A percentile compares a stretch with the other conserved stretches of the same genome.
Evolutionary conservation across 352 stramenopile species (phyloP).

Genomic region (Phytophthora pinifolia): DNA sequence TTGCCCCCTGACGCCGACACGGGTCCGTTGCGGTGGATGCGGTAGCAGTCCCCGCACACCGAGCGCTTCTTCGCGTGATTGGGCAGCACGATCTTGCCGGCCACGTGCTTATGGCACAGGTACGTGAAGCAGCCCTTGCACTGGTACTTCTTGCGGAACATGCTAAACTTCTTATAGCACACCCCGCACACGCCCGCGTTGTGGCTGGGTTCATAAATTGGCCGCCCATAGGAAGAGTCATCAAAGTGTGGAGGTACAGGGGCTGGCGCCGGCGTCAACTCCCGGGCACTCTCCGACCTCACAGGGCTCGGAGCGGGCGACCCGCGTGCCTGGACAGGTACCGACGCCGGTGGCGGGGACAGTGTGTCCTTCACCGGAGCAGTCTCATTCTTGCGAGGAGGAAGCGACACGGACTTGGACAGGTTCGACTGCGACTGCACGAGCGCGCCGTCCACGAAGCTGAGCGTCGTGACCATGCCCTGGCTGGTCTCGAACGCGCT

Average conservation of each 20-base stretch:
- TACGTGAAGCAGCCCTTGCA: constrained; percentile 81
- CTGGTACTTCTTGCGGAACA: constrained; percentile 88
- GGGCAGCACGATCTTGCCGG: constrained; percentile 61
- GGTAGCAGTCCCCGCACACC: constrained; percentile 77
- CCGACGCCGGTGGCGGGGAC: constrained; percentile 19
- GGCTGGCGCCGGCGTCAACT: constrained; percentile 2
- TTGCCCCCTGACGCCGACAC: constrained; percentile 32
- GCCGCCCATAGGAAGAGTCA: constrained; percentile 28
- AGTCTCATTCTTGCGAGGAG: constrained; percentile 20
- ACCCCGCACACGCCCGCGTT: constrained; percentile 72
- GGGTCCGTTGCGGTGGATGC: constrained; percentile 57
- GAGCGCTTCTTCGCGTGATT: constrained; percentile 70
- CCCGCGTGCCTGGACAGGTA: constrained; percentile 7
- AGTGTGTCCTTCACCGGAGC: constrained; percentile 26
- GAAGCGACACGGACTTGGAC: constrained; percentile 24
- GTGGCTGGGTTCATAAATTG: constrained; percentile 46
- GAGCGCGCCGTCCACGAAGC: constrained; percentile 38
- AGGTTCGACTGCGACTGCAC: constrained; percentile 38
- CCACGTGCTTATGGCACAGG: constrained; percentile 82
- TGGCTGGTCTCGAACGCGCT: constrained; percentile 39
- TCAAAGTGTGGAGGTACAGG: constrained; percentile 19
- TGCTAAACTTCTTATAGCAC: constrained; percentile 85
- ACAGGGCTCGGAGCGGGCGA: constrained; percentile 12
- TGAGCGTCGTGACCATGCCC: constrained; percentile 45
- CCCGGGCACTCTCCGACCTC: constrained; percentile 28